A percentile compares a stretch with the other conserved stretches of the same genome.
Evolutionary conservation across 805 yeast species (phyloP).

Genomic region (Metschnikowia santaceciliae): DNA sequence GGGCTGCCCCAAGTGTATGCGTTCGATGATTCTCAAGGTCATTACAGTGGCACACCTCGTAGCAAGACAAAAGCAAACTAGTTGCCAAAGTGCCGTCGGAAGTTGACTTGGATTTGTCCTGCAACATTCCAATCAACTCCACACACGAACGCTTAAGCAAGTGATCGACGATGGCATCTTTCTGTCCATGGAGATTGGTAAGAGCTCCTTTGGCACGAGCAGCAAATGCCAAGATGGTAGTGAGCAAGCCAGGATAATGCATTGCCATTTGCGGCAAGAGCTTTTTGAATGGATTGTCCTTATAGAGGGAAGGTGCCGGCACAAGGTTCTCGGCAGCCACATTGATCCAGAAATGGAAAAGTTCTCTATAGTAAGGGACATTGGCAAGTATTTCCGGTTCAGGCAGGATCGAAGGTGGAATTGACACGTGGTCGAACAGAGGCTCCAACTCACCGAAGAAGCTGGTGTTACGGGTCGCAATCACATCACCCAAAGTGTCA

Average conservation of each 20-base stretch:
- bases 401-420: slow-evolving; percentile 32
- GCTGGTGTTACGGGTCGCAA: not conserved
- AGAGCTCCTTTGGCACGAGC: slow-evolving; percentile 30
- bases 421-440: slow-evolving; percentile 13
- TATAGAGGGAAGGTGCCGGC: slow-evolving; percentile 60
- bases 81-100: slow-evolving; percentile 67
- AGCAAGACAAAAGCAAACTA: slow-evolving; percentile 54
- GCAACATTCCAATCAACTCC: slow-evolving; percentile 50
- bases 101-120: slow-evolving; percentile 48
- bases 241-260: slow-evolving; percentile 51
- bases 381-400: slow-evolving; percentile 58
- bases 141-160: slow-evolving; percentile 54
- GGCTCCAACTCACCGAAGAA: not conserved
- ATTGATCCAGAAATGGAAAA: slow-evolving; percentile 59
- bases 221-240: slow-evolving; percentile 48
- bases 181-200: slow-evolving; percentile 26
- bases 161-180: slow-evolving; percentile 42
- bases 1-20: slow-evolving; percentile 65
- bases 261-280: slow-evolving; percentile 67
- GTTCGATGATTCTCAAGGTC: slow-evolving; percentile 54
- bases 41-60: slow-evolving; percentile 44
- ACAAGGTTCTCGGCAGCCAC: slow-evolving; percentile 59
- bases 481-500: not conserved
- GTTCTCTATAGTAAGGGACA: slow-evolving; percentile 57
- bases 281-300: slow-evolving; percentile 61